These are phyloP conservation scores for Vishniacozyma victoriae DNA, from an alignment of 768 basidiomycete genomes.

Conservation along the genomic window DNA sequence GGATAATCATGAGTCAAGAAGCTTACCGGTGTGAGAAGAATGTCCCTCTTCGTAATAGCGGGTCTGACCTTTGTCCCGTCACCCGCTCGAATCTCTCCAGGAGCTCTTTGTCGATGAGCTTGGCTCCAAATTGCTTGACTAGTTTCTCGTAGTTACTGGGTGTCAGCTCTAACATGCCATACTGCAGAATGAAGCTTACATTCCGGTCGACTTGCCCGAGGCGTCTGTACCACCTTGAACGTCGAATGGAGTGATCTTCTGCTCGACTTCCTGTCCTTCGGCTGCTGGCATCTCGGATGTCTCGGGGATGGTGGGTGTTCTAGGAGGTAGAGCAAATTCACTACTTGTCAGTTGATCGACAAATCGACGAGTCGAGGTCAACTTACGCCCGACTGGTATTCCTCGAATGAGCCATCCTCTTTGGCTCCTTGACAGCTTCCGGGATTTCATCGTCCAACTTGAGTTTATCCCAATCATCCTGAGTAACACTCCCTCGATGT, in stretches of 20 bases:
- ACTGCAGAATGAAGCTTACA: slow-evolving; percentile 41
- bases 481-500: slow-evolving; percentile 32
- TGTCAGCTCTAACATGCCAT: neutral
- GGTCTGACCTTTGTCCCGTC: slow-evolving; percentile 81
- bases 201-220: slow-evolving; percentile 68
- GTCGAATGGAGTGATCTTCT: slow-evolving; percentile 95
- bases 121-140: slow-evolving; percentile 87
- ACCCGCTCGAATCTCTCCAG: slow-evolving; percentile 83
- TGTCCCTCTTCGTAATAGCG: slow-evolving; percentile 80
- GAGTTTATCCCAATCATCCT: slow-evolving; percentile 45
- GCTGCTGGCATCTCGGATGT: neutral
- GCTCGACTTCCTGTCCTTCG: slow-evolving; percentile 49
- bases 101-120: slow-evolving; percentile 65
- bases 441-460: slow-evolving; percentile 43
- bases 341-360: neutral
- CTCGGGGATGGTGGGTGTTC: neutral
- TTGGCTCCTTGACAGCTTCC: slow-evolving; percentile 43
- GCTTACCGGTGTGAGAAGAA: slow-evolving; percentile 95
- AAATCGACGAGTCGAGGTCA: too few species aligned
- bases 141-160: slow-evolving; percentile 93
- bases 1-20: neutral
- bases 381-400: slow-evolving; percentile 38
- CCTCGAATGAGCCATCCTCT: slow-evolving; percentile 38
- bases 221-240: slow-evolving; percentile 82
- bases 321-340: neutral